These are phyloP conservation scores for Annulohypoxylon maeteangense DNA, from an alignment of 495 filamentous ascomycete genomes.

Conservation along the genomic window DNA sequence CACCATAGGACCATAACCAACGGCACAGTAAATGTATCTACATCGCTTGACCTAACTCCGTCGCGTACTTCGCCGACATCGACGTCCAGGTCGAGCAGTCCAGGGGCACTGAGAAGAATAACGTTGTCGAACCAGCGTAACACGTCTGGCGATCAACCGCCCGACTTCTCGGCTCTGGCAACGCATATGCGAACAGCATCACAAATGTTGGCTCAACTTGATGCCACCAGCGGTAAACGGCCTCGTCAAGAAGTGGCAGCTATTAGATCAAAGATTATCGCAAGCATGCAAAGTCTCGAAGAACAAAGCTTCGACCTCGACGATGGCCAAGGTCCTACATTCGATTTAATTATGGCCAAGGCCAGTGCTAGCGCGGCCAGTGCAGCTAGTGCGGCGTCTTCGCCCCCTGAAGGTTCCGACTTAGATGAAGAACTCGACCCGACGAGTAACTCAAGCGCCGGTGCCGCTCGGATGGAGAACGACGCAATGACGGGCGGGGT, in stretches of 20 bases:
- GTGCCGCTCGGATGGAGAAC: constrained; percentile 82
- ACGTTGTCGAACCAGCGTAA: constrained; percentile 57
- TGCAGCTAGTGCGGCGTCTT: constrained; percentile 44
- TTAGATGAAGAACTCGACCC: constrained; percentile 60
- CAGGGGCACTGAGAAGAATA: constrained; percentile 62
- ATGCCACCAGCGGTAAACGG: constrained; percentile 75
- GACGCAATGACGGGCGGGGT: constrained; percentile 81
- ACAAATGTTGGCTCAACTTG: constrained; percentile 81
- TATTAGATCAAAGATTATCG: constrained; percentile 80
- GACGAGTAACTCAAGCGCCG: constrained; percentile 68
- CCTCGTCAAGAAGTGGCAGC: constrained; percentile 77
- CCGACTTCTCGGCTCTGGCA: constrained; percentile 78
- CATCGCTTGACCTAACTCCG: constrained; percentile 61
- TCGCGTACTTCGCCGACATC: constrained; percentile 67
- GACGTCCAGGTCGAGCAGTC: constrained; percentile 69
- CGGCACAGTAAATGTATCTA: constrained; percentile 63
- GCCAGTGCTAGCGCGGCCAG: constrained; percentile 46
- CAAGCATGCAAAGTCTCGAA: constrained; percentile 84
- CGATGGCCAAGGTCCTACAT: constrained; percentile 69
- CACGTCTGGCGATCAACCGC: constrained; percentile 63
- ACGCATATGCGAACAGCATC: constrained; percentile 83
- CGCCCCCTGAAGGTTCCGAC: constrained; percentile 47
- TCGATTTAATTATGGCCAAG: constrained; percentile 76
- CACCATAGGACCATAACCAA: constrained; percentile 62
- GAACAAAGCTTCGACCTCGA: constrained; percentile 78